Evolutionary conservation across 192 early-diverging fungal genomes (phyloP).

Genomic region (Umbelopsis vinacea): DNA sequence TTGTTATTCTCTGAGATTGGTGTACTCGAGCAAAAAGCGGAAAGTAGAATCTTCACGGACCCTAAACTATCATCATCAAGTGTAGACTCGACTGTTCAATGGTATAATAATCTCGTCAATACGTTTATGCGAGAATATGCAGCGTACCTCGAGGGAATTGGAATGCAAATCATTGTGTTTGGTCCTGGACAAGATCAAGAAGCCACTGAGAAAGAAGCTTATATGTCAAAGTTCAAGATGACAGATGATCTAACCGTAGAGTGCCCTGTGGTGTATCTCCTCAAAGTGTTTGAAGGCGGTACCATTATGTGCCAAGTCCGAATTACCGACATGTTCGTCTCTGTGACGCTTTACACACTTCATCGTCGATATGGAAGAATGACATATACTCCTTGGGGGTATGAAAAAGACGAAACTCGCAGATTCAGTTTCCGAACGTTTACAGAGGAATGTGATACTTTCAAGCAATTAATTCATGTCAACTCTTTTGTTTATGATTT

Average conservation of each 20-base stretch:
- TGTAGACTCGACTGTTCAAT: constrained; percentile 38
- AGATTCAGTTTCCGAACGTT: constrained; percentile 53
- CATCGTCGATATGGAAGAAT: constrained; percentile 57
- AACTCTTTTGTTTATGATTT: constrained; percentile 70
- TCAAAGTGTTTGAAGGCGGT: constrained; percentile 59
- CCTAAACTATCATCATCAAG: constrained; percentile 2
- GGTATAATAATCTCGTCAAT: constrained; percentile 52
- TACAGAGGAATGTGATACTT: constrained; percentile 60
- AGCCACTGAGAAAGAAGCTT: constrained; percentile 38
- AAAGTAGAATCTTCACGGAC: constrained; percentile 18
- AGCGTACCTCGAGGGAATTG: constrained; percentile 55
- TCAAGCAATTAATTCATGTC: constrained; percentile 63
- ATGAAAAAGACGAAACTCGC: constrained; percentile 38
- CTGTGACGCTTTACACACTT: constrained; percentile 61
- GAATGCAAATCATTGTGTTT: constrained; percentile 63
- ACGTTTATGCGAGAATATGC: constrained; percentile 62
- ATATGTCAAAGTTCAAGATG: constrained; percentile 50
- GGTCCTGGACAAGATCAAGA: constrained; percentile 46
- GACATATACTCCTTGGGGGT: constrained; percentile 36
- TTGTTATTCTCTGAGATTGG: constrained; percentile 50
- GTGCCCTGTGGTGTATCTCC: constrained; percentile 53
- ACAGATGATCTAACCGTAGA: constrained; percentile 43
- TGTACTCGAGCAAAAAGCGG: constrained; percentile 21
- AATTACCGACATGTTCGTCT: constrained; percentile 59
- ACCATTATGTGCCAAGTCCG: constrained; percentile 64